A percentile compares a stretch with the other conserved stretches of the same genome.
These are phyloP conservation scores for Calocera viscosa DNA, from an alignment of 768 basidiomycete genomes.

Conservation along the genomic window DNA sequence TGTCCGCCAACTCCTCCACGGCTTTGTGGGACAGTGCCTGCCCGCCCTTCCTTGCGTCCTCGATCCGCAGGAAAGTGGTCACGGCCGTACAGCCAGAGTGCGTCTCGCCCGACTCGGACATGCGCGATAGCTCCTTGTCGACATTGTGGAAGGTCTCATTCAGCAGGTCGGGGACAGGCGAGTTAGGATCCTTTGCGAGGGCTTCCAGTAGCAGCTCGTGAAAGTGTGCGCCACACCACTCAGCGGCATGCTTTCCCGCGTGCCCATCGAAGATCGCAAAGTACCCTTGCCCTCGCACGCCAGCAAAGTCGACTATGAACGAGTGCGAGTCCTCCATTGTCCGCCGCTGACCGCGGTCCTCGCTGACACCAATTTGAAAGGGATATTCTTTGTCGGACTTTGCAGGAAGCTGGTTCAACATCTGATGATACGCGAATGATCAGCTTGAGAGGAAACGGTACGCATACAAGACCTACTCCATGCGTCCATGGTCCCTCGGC, in stretches of 20 bases:
- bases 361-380: conserved; percentile 62
- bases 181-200: conserved; percentile 45
- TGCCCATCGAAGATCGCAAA: conserved; percentile 98
- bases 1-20: conserved; percentile 14
- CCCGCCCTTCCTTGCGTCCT: conserved; percentile 53
- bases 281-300: conserved; percentile 88
- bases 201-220: conserved; percentile 47
- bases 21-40: conserved; percentile 42
- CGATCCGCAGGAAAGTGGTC: conserved; percentile 85
- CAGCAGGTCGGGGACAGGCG: conserved; percentile 70
- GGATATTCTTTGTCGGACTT: conserved; percentile 36
- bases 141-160: conserved; percentile 93
- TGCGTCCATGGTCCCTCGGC: conserved; percentile 61
- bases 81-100: conserved; percentile 97
- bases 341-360: conserved; percentile 79
- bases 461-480: conserved; percentile 41
- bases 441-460: no score
- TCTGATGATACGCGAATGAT: conserved; percentile 28
- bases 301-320: conserved; percentile 87
- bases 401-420: conserved; percentile 62
- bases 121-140: conserved; percentile 65
- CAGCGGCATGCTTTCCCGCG: conserved; percentile 95
- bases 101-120: conserved; percentile 82
- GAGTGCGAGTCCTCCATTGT: conserved; percentile 98
- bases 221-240: conserved; percentile 96